Base-by-base conservation (phyloP, 306 rosid genomes). In the Urtica urens region DNA sequence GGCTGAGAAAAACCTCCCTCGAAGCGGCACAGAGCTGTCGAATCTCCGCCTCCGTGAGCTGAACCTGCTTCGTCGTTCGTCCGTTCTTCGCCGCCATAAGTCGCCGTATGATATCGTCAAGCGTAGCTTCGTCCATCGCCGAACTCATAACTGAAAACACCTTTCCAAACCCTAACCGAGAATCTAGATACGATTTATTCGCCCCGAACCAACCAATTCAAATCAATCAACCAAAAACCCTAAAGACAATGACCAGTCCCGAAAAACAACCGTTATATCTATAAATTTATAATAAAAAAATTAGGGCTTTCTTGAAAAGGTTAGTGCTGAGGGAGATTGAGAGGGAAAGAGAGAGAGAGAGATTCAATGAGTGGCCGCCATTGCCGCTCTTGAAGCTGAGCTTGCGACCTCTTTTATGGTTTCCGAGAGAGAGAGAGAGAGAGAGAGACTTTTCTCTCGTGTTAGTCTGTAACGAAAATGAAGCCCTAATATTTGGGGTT, bases 1-100 rank as follows among this genome's bases (percentile, higher is more conserved):
- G 93, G 28, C 73, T 68, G 65, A 82, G 87, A 61, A 82, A 82
- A 71, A 82, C 73, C 71, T 78, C 87, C 75, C 68, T 82, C 17
- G 87, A 62, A 14, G 75, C 25, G 22, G 46, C 10, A 33, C 93
- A 82, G 3, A 82, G 81, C 46, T 75, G 93, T 10, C 67, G 60
- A 39, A 78, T 78, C 62, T 82, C 93, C 1, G 84, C 37, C 68
- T 82, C 93, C 24, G 87, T 75, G 5, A 78, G 77, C 60, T 73
- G 75, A 19, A 78, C 93, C 66, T 72, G 93, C 51, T 60, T 76
- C 53, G 93, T 78, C 22, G 78, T 78, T 46, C 87, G 83, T 1
- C 93, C 93, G 59, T 64, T 74, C 62, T 82, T 82, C 35, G 93
- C 81, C 13, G 74, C 47, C 16, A 73, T 49, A 3, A 82, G 83